These are phyloP conservation scores for Nicotiana sylvestris DNA, from an alignment of 257 asterid genomes.

Conservation along the genomic window DNA sequence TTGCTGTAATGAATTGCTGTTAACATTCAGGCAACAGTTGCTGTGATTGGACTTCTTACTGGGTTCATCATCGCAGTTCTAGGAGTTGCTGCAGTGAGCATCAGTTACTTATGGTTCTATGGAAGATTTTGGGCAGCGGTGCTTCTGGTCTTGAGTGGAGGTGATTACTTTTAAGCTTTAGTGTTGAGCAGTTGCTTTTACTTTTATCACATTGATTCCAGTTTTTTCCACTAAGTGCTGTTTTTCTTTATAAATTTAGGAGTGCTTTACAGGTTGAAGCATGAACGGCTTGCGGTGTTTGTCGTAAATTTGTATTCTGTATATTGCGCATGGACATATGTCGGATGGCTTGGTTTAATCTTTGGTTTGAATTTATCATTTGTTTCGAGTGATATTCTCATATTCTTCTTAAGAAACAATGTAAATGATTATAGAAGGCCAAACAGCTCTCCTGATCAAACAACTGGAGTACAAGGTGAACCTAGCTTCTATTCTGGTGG, in stretches of 20 bases:
- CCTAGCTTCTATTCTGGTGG: constrained; percentile 43
- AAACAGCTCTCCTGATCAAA: constrained; percentile 51
- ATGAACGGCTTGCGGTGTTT: constrained; percentile 69
- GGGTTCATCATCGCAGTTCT: constrained; percentile 60
- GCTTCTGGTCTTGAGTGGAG: constrained; percentile 59
- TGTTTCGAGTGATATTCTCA: constrained; percentile 75
- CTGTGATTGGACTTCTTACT: constrained; percentile 52
- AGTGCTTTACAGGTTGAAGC: constrained; percentile 43
- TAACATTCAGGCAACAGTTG: constrained; percentile 51
- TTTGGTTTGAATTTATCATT: constrained; percentile 76
- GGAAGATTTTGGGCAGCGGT: constrained; percentile 92
- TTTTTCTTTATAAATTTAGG: constrained; percentile 48
- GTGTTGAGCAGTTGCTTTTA: constrained; percentile 12
- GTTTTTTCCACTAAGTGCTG: constrained; percentile 12
- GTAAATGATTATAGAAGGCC: constrained; percentile 53
- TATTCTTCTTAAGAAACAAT: constrained; percentile 57
- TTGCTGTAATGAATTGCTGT: not conserved
- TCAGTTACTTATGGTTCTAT: constrained; percentile 60
- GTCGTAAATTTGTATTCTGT: constrained; percentile 59
- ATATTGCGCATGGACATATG: constrained; percentile 75
- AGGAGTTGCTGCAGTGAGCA: constrained; percentile 41
- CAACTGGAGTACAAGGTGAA: constrained; percentile 53
- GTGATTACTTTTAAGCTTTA: constrained; percentile 33
- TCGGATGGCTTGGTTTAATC: constrained; percentile 76
- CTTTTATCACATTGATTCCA: not conserved